Evolutionary conservation across 495 filamentous ascomycete genomes (phyloP).

Genomic region (Podospora didyma): DNA sequence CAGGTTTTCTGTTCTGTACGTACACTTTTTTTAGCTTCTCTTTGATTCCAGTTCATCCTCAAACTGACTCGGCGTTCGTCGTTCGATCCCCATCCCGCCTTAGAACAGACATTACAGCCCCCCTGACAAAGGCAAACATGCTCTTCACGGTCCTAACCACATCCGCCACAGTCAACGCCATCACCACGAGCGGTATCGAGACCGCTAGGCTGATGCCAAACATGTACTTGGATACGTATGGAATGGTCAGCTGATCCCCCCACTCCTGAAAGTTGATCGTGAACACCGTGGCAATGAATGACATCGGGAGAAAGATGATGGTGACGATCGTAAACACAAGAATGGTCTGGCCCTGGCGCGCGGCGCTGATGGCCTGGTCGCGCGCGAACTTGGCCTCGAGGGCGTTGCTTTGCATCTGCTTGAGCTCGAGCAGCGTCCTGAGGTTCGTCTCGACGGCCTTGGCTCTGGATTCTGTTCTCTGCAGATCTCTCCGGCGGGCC

Average conservation of each 20-base stretch:
- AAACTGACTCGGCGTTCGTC: no score
- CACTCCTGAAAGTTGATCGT: slow-evolving; percentile 4
- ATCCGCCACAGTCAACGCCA: slow-evolving; percentile 2
- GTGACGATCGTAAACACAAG: slow-evolving; percentile 34
- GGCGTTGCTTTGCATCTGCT: slow-evolving; percentile 17
- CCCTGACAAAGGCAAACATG: no score
- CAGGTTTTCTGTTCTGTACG: no score
- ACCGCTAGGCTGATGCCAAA: slow-evolving; percentile 8
- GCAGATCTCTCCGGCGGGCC: background rate
- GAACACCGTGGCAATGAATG: slow-evolving; percentile 29
- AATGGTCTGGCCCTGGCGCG: slow-evolving; percentile 20
- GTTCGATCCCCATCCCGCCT: no score
- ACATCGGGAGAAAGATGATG: slow-evolving; percentile 33
- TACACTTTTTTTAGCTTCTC: no score
- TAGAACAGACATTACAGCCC: no score
- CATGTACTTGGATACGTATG: slow-evolving; percentile 1
- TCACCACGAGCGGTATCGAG: slow-evolving; percentile 4
- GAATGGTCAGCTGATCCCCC: background rate
- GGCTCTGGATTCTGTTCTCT: background rate
- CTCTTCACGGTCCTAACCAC: no score
- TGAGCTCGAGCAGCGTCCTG: slow-evolving; percentile 10
- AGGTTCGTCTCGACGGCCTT: background rate
- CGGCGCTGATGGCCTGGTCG: slow-evolving; percentile 3
- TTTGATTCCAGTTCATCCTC: no score
- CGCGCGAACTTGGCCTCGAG: slow-evolving; percentile 12